Evolutionary conservation across 2,329 filamentous ascomycete genomes (phyloP).

Genomic region (Cyanodermella asteris): DNA sequence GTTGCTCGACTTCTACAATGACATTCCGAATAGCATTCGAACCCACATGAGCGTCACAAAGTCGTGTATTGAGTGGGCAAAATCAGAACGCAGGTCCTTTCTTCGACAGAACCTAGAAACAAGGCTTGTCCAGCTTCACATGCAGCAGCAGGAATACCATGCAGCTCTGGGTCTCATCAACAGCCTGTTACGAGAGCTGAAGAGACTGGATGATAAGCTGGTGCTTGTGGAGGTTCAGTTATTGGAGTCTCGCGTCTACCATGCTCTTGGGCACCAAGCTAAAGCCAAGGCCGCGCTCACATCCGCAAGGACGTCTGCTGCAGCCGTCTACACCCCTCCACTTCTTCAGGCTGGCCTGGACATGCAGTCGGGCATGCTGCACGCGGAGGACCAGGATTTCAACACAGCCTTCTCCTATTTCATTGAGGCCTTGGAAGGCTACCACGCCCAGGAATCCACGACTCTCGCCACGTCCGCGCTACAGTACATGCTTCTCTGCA

Average conservation of each 20-base stretch:
- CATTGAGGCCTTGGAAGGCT: conserved; percentile 94
- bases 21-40: conserved; percentile 86
- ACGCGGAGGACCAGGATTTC: conserved; percentile 97
- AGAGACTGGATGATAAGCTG: conserved; percentile 94
- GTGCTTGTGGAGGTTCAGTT: conserved; percentile 95
- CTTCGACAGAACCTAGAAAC: conserved; percentile 96
- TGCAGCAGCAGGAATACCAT: conserved; percentile 95
- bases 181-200: conserved; percentile 82
- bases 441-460: conserved; percentile 76
- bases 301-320: conserved; percentile 80
- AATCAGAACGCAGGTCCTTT: conserved; percentile 82
- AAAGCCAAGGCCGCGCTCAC: conserved; percentile 92
- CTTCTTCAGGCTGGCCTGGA: conserved; percentile 87
- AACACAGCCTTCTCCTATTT: conserved; percentile 98
- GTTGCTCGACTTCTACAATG: conserved; percentile 82
- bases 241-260: conserved; percentile 89
- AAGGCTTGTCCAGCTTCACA: conserved; percentile 78
- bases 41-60: conserved; percentile 89
- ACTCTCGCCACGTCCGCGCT: conserved; percentile 84
- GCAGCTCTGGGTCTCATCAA: conserved; percentile 95
- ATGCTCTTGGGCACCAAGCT: conserved; percentile 85
- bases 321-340: conserved; percentile 91
- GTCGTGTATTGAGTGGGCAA: conserved; percentile 98
- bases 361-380: conserved; percentile 98
- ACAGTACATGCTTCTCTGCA: conserved; percentile 99